Conservation (phyloP, 2,329 filamentous ascomycete species). For the Zasmidium citrigriseum region DNA sequence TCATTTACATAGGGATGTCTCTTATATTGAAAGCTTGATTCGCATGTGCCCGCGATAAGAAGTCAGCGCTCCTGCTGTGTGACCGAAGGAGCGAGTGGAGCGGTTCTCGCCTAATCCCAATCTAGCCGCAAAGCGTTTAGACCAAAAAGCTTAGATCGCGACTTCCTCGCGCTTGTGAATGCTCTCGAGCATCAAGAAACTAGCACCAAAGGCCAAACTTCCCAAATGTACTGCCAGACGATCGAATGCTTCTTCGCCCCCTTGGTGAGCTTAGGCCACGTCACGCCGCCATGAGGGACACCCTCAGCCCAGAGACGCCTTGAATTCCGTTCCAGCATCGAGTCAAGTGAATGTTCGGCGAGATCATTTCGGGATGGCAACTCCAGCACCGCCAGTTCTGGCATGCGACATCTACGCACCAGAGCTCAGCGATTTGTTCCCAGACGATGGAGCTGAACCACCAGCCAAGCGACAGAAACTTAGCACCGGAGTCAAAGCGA, state of each 20-base stretch:
- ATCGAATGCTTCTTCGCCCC: no score
- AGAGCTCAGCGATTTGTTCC: conserved; percentile 54
- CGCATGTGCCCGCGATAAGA: conserved; percentile 1
- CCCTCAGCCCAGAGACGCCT: no score
- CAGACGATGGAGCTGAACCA: conserved; percentile 58
- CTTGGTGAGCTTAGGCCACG: no score
- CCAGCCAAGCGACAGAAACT: conserved; percentile 78
- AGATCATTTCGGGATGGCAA: conserved; percentile 6
- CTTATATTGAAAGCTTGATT: not conserved
- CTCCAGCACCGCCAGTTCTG: conserved; percentile 6
- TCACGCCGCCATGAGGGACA: no score
- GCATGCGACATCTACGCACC: conserved; percentile 10
- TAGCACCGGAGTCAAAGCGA: conserved; percentile 9
- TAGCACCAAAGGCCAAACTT: no score
- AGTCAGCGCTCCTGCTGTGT: conserved; percentile 1
- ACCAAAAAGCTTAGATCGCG: not conserved
- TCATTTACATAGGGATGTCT: not conserved
- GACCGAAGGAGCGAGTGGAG: not conserved
- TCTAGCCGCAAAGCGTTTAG: not conserved
- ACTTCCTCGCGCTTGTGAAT: not conserved
- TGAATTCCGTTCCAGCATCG: no score
- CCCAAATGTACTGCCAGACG: no score
- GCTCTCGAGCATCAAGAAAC: not conserved
- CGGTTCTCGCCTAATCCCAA: conserved; percentile 1
- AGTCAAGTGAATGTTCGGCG: not conserved